These are phyloP conservation scores for Polyporus tsugae DNA, from an alignment of 1,284 basidiomycete genomes.

Conservation along the genomic window DNA sequence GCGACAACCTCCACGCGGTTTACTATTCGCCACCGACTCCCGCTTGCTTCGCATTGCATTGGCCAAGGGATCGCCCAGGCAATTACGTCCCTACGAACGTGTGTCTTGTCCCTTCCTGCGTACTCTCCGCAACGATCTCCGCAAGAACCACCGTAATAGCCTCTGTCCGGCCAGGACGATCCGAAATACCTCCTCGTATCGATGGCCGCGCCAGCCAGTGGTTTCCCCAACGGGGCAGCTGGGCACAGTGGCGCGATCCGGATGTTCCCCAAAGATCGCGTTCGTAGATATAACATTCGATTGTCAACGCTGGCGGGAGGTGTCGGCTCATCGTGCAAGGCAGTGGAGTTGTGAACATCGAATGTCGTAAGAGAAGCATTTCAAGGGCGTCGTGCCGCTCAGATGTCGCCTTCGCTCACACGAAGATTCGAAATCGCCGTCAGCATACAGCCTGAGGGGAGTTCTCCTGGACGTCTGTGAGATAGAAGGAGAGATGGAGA, in stretches of 20 bases:
- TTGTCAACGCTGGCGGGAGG: constrained; percentile 10
- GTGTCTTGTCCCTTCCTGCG: constrained; percentile 13
- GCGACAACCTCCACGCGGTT: neutral
- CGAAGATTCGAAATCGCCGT: neutral
- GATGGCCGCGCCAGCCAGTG: constrained; percentile 27
- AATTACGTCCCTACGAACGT: constrained; percentile 31
- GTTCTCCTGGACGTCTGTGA: neutral
- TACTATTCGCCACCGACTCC: neutral
- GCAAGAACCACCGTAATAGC: neutral
- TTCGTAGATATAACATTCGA: constrained; percentile 15
- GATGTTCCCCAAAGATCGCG: constrained; percentile 22
- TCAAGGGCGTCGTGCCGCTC: neutral
- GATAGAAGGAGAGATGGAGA: neutral
- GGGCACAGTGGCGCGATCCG: constrained; percentile 17
- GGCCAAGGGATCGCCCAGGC: constrained; percentile 13
- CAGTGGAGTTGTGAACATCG: neutral
- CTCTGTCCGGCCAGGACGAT: neutral
- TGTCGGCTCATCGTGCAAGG: constrained; percentile 6
- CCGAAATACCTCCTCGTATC: constrained; percentile 23
- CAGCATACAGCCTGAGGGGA: neutral
- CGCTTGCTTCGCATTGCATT: constrained; percentile 13
- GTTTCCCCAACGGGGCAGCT: constrained; percentile 24
- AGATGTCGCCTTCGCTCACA: neutral
- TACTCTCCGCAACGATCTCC: neutral
- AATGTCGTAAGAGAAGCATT: constrained; percentile 5